Evolutionary conservation across 495 filamentous ascomycete species (phyloP), one percentile per base, ranked within the genome.

Genomic region (Friedmanniomyces endolithicus): DNA sequence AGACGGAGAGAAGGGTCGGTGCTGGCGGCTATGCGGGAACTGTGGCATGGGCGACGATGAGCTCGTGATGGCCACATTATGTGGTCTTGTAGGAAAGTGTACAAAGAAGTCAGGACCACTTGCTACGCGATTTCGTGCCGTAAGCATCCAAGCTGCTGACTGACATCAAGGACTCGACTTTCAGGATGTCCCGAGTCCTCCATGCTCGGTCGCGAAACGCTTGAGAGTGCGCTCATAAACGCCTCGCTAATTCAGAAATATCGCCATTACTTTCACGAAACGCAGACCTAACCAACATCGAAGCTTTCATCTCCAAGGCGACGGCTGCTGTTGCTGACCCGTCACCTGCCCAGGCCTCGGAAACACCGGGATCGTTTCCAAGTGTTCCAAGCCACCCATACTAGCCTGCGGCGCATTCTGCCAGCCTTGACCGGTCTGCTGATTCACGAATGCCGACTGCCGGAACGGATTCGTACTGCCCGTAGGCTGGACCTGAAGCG

Each of bases 401-500:
- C 90, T 92, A 4, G 86, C 81, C 67, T 86, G 79, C 51, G 80
- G 80, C 37, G 76, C 76, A 51, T 81, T 74, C 61, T 94, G 90
- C 87, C 92, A 95, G 14, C 86, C 85, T 66, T 84, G 75, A 0
- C 90, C 89, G 1, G 87, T 95, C 34, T 82, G 77, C 63, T 90
- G 86, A 61, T 94, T 89, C 33, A 92, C 82, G 61, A 95, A 94
- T 0, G 81, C 78, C 49, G 83, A 85, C 66, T 95, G 88, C 9
- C 90, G 78, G 78, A 97, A 96, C 1, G 90, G 90, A 66, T 97
- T 97, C 16, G 90, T 97, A 63, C 82, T 89, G 8, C 89, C 90
- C 1, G 92, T 95, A 3, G 82, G 79, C 55, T 84, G 81, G 17
- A 76, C 72, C 55, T 80, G 80, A 6, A 50, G 29, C 23, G 44